These are phyloP conservation scores for Mariannaea sp. DNA, from an alignment of 2,329 filamentous ascomycete genomes.

Conservation along the genomic window DNA sequence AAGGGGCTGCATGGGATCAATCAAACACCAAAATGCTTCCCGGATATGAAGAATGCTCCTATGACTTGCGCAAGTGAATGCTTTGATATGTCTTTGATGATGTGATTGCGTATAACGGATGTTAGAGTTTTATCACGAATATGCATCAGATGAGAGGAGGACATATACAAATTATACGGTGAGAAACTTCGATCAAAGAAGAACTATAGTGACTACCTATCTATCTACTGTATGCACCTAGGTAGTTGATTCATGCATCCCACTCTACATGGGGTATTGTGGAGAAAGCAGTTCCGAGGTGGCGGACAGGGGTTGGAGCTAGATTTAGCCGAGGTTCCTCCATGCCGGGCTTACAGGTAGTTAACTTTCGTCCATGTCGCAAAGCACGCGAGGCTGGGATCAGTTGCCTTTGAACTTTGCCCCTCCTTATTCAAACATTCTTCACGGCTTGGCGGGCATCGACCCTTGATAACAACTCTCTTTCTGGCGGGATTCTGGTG, in stretches of 20 bases:
- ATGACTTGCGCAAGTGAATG: constrained; percentile 11
- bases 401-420: constrained; percentile 17
- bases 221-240: too few species aligned
- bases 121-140: too few species aligned
- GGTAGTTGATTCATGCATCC: too few species aligned
- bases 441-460: constrained; percentile 20
- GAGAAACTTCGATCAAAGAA: too few species aligned
- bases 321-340: constrained; percentile 44
- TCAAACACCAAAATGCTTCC: constrained; percentile 38
- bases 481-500: neutral
- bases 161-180: too few species aligned
- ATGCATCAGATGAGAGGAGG: too few species aligned
- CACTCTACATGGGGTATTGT: too few species aligned
- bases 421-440: constrained; percentile 21
- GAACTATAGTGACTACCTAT: too few species aligned
- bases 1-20: constrained; percentile 31
- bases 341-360: constrained; percentile 20
- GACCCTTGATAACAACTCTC: constrained; percentile 25
- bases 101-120: neutral
- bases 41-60: constrained; percentile 20
- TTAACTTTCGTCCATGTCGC: too few species aligned
- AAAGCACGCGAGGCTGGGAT: constrained; percentile 12
- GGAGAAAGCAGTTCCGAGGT: constrained; percentile 5
- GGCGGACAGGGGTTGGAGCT: too few species aligned
- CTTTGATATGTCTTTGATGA: neutral